Conservation (phyloP, 495 filamentous ascomycete species). For the Xylaria scruposa region DNA sequence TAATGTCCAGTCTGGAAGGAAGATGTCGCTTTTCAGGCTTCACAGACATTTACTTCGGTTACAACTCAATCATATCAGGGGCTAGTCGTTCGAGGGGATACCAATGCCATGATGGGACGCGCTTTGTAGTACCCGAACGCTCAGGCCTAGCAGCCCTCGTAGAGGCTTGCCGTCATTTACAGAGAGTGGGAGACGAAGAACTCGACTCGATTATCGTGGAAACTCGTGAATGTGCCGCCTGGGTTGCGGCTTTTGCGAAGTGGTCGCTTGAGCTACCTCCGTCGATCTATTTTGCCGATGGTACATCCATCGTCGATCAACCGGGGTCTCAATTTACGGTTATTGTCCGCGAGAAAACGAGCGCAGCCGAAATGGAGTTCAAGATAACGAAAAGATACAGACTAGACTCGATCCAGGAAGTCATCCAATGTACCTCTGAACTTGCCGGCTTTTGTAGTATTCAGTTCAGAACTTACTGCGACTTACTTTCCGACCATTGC, state of each 20-base stretch:
- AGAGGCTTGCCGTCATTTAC: slow-evolving; percentile 9
- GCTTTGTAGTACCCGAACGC: background rate
- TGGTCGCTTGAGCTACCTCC: background rate
- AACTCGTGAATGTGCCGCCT: background rate
- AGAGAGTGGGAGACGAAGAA: background rate
- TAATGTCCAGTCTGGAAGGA: background rate
- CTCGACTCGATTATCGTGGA: background rate
- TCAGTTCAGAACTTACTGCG: background rate
- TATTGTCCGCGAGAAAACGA: too few species aligned
- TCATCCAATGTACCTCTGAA: background rate
- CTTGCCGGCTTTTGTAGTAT: background rate
- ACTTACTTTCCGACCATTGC: background rate
- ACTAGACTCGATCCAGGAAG: background rate
- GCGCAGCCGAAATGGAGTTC: background rate
- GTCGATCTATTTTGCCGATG: background rate
- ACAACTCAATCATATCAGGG: background rate
- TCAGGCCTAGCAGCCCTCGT: background rate
- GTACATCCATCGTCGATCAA: background rate
- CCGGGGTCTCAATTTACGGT: background rate
- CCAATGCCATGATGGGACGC: background rate
- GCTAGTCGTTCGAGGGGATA: background rate
- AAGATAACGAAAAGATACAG: background rate
- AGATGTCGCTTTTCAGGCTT: slow-evolving; percentile 6
- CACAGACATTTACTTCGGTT: background rate
- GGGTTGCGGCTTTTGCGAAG: slow-evolving; percentile 11